Percentiles rank a stretch among this genome's conserved stretches.
Conservation (phyloP, 202 grass and related monocot genomes). For the Zizania palustris region DNA sequence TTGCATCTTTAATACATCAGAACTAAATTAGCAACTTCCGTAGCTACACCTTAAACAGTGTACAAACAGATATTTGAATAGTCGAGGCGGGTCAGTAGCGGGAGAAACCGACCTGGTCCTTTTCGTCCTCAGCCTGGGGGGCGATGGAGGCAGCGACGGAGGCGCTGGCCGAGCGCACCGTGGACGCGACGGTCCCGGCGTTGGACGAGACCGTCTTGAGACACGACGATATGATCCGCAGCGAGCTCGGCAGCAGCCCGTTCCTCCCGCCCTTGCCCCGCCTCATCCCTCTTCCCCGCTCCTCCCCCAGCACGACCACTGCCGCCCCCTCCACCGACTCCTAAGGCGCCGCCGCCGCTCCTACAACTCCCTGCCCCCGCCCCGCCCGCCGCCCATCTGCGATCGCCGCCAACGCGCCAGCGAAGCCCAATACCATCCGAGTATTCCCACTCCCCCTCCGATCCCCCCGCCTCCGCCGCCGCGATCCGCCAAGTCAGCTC, state of each 20-base stretch:
- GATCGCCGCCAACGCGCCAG: constrained; percentile 72
- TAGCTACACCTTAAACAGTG: constrained; percentile 21
- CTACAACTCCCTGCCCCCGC: constrained; percentile 35
- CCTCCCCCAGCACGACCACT: constrained; percentile 40
- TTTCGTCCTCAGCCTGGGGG: constrained; percentile 81
- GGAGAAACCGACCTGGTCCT: constrained; percentile 81
- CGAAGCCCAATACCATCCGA: constrained; percentile 86
- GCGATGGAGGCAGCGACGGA: constrained; percentile 94
- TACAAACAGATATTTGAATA: constrained; percentile 10
- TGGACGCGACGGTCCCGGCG: constrained; percentile 90
- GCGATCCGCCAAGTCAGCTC: constrained; percentile 52
- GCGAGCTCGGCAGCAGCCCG: constrained; percentile 88
- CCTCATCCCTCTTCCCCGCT: constrained; percentile 41
- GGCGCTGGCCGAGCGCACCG: constrained; percentile 90
- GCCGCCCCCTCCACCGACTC: constrained; percentile 36
- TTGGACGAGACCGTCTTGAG: constrained; percentile 98
- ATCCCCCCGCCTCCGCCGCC: constrained; percentile 21
- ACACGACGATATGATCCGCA: constrained; percentile 98
- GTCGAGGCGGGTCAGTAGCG: background rate
- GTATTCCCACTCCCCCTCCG: constrained; percentile 44
- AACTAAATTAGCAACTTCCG: constrained; percentile 29
- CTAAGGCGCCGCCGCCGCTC: background rate
- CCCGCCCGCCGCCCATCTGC: constrained; percentile 64
- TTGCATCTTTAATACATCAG: constrained; percentile 16
- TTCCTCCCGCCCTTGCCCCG: constrained; percentile 76